Evolutionary conservation across 1,284 basidiomycete species (phyloP).

Genomic region (Papiliotrema fonsecae): DNA sequence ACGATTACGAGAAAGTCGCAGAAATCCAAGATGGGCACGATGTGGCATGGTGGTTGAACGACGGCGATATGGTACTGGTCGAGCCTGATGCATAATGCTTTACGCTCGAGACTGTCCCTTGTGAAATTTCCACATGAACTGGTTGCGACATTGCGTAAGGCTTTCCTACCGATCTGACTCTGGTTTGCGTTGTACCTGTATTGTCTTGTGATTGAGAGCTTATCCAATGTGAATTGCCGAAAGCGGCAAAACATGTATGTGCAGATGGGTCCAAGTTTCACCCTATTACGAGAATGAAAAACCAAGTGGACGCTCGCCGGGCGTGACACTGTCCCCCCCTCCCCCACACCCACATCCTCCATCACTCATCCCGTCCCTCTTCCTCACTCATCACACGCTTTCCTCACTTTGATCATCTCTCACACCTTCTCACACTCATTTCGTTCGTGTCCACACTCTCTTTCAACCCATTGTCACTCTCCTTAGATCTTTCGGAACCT

Average conservation of each 20-base stretch:
- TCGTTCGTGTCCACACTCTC: background rate
- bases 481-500: background rate
- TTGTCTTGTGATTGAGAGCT: too few relatives aligned
- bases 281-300: too few relatives aligned
- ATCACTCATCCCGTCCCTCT: background rate
- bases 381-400: background rate
- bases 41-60: conserved; percentile 19
- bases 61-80: conserved; percentile 12
- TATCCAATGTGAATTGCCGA: too few relatives aligned
- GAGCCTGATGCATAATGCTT: background rate
- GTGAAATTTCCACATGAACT: too few relatives aligned
- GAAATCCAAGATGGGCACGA: conserved; percentile 9
- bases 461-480: background rate
- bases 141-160: too few relatives aligned
- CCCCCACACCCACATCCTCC: background rate
- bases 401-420: background rate
- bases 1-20: conserved; percentile 1
- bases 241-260: too few relatives aligned
- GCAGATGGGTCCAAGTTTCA: too few relatives aligned
- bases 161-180: too few relatives aligned
- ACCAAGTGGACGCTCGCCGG: too few relatives aligned
- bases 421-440: background rate
- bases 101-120: background rate
- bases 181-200: too few relatives aligned
- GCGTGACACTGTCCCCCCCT: too few relatives aligned